Evolutionary conservation across 2,329 filamentous ascomycete species (phyloP).

Genomic region (Nannizzia gypsea): DNA sequence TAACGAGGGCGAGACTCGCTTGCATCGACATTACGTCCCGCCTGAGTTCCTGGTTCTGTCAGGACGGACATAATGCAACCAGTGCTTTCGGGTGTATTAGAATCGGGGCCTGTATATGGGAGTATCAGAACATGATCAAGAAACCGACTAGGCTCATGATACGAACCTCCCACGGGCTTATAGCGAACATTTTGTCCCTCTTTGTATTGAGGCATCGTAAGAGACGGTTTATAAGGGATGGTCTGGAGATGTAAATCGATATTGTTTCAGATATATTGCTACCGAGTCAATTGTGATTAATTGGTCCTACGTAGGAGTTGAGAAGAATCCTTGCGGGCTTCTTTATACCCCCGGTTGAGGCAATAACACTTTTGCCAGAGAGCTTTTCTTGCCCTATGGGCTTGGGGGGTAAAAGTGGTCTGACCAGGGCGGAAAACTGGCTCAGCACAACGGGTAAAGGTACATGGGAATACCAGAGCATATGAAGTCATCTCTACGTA

Average conservation of each 20-base stretch:
- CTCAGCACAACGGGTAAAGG: not conserved
- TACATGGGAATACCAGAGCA: not conserved
- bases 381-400: too few relatives aligned
- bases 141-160: not conserved
- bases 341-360: not conserved
- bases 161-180: slow-evolving; percentile 28
- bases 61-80: slow-evolving; percentile 25
- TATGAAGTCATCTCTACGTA: not conserved
- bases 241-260: too few relatives aligned
- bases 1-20: slow-evolving; percentile 24
- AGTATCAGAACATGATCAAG: not conserved
- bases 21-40: slow-evolving; percentile 25
- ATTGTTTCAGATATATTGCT: not conserved
- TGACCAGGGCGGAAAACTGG: too few relatives aligned
- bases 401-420: too few relatives aligned
- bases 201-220: slow-evolving; percentile 9
- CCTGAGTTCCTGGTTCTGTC: slow-evolving; percentile 23
- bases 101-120: slow-evolving; percentile 20
- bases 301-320: not conserved
- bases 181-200: slow-evolving; percentile 23
- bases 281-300: too few relatives aligned
- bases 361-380: not conserved
- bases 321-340: not conserved
- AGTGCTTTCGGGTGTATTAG: slow-evolving; percentile 24
- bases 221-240: too few relatives aligned